Conservation (phyloP, 306 rosid species). For the Medicago arabica region DNA sequence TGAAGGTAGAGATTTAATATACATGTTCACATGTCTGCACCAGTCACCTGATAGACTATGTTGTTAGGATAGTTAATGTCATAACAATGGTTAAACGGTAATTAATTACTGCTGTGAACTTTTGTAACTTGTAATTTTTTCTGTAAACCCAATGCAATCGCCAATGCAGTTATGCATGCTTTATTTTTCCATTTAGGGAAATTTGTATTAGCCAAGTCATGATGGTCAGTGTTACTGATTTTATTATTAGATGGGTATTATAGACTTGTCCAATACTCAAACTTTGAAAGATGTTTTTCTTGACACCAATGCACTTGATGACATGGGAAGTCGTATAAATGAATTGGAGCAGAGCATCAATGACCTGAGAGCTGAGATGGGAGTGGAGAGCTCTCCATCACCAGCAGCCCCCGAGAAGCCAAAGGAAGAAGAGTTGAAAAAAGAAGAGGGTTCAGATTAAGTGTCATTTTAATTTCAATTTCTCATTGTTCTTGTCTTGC, state of each 20-base stretch:
- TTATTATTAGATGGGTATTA: conserved; percentile 16
- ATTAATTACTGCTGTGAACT: neutral
- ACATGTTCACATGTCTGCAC: neutral
- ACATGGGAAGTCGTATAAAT: conserved; percentile 90
- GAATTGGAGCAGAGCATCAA: conserved; percentile 95
- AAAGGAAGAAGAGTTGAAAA: conserved; percentile 57
- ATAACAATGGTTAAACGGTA: neutral
- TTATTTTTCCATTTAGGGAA: neutral
- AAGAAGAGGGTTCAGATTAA: conserved; percentile 73
- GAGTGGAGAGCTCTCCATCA: conserved; percentile 85
- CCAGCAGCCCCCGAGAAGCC: conserved; percentile 60
- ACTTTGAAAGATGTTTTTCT: conserved; percentile 53
- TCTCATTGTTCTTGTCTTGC: conserved; percentile 37
- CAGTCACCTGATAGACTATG: neutral
- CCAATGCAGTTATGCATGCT: neutral
- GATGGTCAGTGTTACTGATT: conserved; percentile 35
- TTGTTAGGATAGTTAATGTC: conserved; percentile 5
- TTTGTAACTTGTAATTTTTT: neutral
- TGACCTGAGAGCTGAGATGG: conserved; percentile 89
- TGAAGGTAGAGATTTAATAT: neutral
- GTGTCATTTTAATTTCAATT: conserved; percentile 20
- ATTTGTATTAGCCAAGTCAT: conserved; percentile 30
- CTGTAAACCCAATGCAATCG: neutral
- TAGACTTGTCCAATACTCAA: conserved; percentile 30
- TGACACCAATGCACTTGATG: conserved; percentile 84